phyloP scores from a whole-genome alignment of 768 basidiomycete genomes.

The Thelephora aurantiotincta region DNA sequence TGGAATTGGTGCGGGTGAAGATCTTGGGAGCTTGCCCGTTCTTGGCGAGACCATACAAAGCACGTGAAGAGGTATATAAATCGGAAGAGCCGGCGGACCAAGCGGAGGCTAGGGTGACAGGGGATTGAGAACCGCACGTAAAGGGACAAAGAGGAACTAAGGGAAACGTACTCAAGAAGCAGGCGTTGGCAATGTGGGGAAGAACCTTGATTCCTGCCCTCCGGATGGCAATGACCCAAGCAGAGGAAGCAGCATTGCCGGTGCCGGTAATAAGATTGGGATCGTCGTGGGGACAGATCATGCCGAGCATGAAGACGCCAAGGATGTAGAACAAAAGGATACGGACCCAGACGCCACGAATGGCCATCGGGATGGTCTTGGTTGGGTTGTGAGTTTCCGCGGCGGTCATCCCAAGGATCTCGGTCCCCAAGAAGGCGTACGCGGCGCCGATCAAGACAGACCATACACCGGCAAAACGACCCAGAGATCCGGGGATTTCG shows the following conservation, averaged over 20 bases:
- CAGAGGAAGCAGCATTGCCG: conserved; percentile 28
- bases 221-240: conserved; percentile 44
- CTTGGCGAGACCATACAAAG: conserved; percentile 40
- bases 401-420: conserved; percentile 29
- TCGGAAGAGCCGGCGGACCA: conserved; percentile 29
- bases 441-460: conserved; percentile 16
- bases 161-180: background rate
- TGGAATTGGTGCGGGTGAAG: conserved; percentile 31
- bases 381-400: conserved; percentile 38
- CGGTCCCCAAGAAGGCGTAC: conserved; percentile 26
- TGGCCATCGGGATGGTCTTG: conserved; percentile 24
- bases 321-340: conserved; percentile 27
- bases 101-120: conserved; percentile 26
- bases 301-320: conserved; percentile 30
- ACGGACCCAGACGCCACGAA: conserved; percentile 22
- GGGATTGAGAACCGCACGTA: conserved; percentile 6
- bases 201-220: conserved; percentile 44
- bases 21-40: conserved; percentile 48
- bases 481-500: conserved; percentile 20
- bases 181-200: conserved; percentile 26
- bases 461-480: conserved; percentile 20
- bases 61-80: conserved; percentile 24
- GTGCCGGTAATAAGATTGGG: conserved; percentile 22
- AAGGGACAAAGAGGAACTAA: no score
- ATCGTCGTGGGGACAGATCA: conserved; percentile 35